phyloP scores from a whole-genome alignment of 192 early-diverging fungal species.

The Entomortierella parvispora region DNA sequence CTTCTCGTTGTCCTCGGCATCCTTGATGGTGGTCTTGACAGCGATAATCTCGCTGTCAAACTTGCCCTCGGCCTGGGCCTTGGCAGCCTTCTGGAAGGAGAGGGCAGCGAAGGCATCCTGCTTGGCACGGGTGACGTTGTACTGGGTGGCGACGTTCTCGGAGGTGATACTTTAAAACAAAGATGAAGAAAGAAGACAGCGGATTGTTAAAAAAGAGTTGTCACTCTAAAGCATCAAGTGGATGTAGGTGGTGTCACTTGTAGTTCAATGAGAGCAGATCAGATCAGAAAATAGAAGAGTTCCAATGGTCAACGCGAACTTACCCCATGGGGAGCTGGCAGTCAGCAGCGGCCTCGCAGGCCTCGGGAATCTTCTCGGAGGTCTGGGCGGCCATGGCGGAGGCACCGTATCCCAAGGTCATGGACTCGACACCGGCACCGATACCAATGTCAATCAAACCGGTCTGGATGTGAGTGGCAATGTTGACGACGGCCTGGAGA shows the following conservation, averaged over 20 bases:
- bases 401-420: constrained; percentile 90
- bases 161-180: constrained; percentile 75
- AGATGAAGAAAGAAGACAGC: neutral
- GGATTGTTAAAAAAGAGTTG: neutral
- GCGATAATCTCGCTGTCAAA: constrained; percentile 95
- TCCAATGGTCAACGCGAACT: neutral
- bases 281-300: neutral
- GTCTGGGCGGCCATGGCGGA: constrained; percentile 77
- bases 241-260: too few species aligned
- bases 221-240: too few species aligned
- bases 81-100: constrained; percentile 85
- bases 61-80: constrained; percentile 89
- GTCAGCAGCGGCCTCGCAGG: constrained; percentile 76
- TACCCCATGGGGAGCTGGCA: constrained; percentile 89
- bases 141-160: constrained; percentile 95
- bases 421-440: constrained; percentile 93
- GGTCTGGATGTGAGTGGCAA: constrained; percentile 85
- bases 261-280: neutral
- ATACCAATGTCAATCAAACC: constrained; percentile 93
- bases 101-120: constrained; percentile 92
- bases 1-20: constrained; percentile 83
- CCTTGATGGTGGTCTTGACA: constrained; percentile 74
- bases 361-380: constrained; percentile 79
- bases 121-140: constrained; percentile 82
- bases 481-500: constrained; percentile 85